Base-by-base conservation (phyloP, 2,329 filamentous ascomycete species). In the Dactylonectria macrodidyma region DNA sequence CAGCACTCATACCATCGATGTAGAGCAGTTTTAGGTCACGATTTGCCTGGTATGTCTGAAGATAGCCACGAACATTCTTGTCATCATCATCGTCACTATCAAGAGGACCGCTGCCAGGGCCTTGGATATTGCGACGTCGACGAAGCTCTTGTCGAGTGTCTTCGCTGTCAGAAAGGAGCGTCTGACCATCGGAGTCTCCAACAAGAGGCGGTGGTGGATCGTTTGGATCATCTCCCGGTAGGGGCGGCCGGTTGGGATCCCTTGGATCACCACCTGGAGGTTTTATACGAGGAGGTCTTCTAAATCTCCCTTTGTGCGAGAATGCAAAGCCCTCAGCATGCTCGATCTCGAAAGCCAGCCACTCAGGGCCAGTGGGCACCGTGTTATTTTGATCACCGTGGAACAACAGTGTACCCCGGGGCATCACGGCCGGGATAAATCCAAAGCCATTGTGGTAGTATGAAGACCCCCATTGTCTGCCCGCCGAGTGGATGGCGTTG, bases 291-390 rank as follows among this genome's bases (percentile, higher is more conserved):
- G 58, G 41, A 2, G 16, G 41, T 12, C 26, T 47, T 3, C 26
- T 14, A 47, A 11, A 22, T 14, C 62, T n/a, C 8, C 30, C 50
- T 26, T 61, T 70, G 33, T 54, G 56, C 5, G 73, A 76, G 7
- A 78, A 77, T 1, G 91, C 90, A 79, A 95, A 94, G 3, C 84
- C 76, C 71, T 92, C 84, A 0, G 92, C 90, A 78, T 95, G 93
- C 73, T 95, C 92, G 3, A 91, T 86, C 77, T 95, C 92, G 75
- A 94, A 95, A 0, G 93, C 92, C 1, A 95, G 83, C 92, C 92
- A 94, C 73, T 94, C 90, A 3, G 85, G 86, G 0, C 84, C 86
- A 2, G 80, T 78, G 0, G 92, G 85, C 0, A 84, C 81, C 1
- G 85, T 78, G 1, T 81, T 71, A 0, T 75, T 77, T 9, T 71